phyloP scores from a whole-genome alignment of 805 yeast genomes.

The Peterozyma toletana region DNA sequence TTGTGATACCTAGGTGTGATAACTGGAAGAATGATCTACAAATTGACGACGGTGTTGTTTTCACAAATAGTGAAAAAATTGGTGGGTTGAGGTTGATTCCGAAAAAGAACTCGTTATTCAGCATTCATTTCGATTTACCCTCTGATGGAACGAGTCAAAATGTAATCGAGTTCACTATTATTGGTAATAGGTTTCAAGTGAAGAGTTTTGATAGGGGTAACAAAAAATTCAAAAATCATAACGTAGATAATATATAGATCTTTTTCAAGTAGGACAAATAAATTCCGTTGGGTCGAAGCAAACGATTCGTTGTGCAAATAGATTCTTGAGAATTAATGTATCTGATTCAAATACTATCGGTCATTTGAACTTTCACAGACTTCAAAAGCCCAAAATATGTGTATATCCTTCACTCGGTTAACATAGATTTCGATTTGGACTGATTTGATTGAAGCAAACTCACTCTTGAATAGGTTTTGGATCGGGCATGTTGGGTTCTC shows the following conservation, averaged over 20 bases:
- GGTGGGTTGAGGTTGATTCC: constrained; percentile 66
- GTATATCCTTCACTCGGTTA: too few species aligned
- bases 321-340: too few species aligned
- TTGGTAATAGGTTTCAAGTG: constrained; percentile 75
- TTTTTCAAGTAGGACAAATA: too few species aligned
- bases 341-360: too few species aligned
- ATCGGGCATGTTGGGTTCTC: too few species aligned
- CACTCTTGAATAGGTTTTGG: too few species aligned
- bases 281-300: too few species aligned
- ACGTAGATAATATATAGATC: constrained; percentile 46
- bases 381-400: too few species aligned
- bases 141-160: constrained; percentile 20
- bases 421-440: too few species aligned
- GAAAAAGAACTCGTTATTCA: constrained; percentile 62
- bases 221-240: constrained; percentile 76
- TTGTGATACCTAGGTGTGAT: constrained; percentile 41
- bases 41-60: constrained; percentile 7
- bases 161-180: constrained; percentile 49
- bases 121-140: constrained; percentile 33
- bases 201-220: constrained; percentile 77
- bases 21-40: constrained; percentile 25
- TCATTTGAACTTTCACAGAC: too few species aligned
- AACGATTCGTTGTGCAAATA: too few species aligned
- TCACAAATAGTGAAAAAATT: constrained; percentile 21
- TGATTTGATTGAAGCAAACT: too few species aligned